A percentile compares a stretch with the other conserved stretches of the same genome.
Evolutionary conservation across 176 grass and related monocot species (phyloP).

Genomic region (Phoenix roebelenii): DNA sequence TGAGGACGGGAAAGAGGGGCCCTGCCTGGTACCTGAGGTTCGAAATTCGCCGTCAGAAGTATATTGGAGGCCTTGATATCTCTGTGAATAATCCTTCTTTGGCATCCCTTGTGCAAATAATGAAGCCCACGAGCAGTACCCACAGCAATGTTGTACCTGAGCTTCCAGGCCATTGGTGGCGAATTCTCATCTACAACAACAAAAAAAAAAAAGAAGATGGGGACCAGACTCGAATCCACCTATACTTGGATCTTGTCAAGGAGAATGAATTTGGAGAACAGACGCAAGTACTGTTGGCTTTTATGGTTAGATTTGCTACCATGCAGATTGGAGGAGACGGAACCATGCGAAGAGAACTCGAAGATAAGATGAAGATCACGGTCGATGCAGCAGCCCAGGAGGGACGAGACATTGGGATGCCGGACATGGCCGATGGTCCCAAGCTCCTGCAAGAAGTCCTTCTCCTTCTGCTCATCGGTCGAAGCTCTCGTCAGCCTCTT

Average conservation of each 20-base stretch:
- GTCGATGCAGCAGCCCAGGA: constrained; percentile 85
- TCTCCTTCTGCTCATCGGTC: constrained; percentile 78
- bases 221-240: background rate
- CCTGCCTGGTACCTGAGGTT: constrained; percentile 40
- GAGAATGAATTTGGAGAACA: too few relatives aligned
- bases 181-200: constrained; percentile 40
- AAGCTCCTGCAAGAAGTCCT: constrained; percentile 84
- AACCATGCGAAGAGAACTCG: constrained; percentile 59
- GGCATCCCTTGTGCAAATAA: constrained; percentile 88
- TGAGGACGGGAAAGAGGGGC: too few relatives aligned
- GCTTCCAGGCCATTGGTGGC: constrained; percentile 62
- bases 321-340: constrained; percentile 93
- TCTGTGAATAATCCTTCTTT: constrained; percentile 76
- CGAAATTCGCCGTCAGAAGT: constrained; percentile 55
- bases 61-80: constrained; percentile 94
- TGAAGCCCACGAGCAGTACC: constrained; percentile 66
- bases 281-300: too few relatives aligned
- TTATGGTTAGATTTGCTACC: constrained; percentile 12
- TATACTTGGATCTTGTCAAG: too few relatives aligned
- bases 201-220: background rate
- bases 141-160: constrained; percentile 47
- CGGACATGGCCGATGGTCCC: constrained; percentile 74
- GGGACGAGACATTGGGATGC: constrained; percentile 68
- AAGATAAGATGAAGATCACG: constrained; percentile 77
- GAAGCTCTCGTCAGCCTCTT: constrained; percentile 48